Base-by-base conservation (phyloP, 768 basidiomycete species). In the Lentinula guzmanii region DNA sequence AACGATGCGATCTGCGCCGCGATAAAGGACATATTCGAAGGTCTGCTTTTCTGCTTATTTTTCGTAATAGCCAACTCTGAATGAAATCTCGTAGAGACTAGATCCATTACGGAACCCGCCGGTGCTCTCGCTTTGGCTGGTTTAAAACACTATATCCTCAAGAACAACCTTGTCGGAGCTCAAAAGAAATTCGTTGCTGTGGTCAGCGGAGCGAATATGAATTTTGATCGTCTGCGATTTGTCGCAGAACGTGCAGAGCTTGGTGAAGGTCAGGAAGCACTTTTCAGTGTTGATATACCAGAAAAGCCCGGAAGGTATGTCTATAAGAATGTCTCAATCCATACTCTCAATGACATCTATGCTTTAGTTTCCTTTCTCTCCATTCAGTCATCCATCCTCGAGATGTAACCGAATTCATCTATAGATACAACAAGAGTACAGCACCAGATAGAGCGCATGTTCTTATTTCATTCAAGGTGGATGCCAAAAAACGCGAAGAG, bases 181-280 rank as follows among this genome's bases (percentile, higher is more conserved):
- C 82, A 89, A 60, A 93, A 93, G 76, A 87, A 84, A 61, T 97
- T 95, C 65, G 95, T 98, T 34, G 95, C 85, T 5, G 86, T 98
- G 57, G 77, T 98, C 64, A 95, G 93, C 68, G 97, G 97, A 21
- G 97, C 96, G 16, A 98, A 99, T 75, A 97, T 99, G 93, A 98
- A 99, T 76, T 99, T 99, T 74, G 92, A 94, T 69, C 86, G 96
- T 46, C 74, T 99, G 51, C 86, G 97, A 9, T 99, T 98, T 70
- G 95, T 99, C n/a, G 91, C 97, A 18, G 97, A 99, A 72, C 94
- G 97, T 61, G 97, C 97, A 3, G 95, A 98, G 72, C 80, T 98
- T 18, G 97, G 97, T 64, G 97, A 99, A 74, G 90, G 96, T 10
- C 83, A 90, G 57, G 97, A 99, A 75, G 97, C 91, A 0, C 80